These are phyloP conservation scores for Cadophora malorum DNA, from an alignment of 2,329 filamentous ascomycete genomes.

Conservation along the genomic window DNA sequence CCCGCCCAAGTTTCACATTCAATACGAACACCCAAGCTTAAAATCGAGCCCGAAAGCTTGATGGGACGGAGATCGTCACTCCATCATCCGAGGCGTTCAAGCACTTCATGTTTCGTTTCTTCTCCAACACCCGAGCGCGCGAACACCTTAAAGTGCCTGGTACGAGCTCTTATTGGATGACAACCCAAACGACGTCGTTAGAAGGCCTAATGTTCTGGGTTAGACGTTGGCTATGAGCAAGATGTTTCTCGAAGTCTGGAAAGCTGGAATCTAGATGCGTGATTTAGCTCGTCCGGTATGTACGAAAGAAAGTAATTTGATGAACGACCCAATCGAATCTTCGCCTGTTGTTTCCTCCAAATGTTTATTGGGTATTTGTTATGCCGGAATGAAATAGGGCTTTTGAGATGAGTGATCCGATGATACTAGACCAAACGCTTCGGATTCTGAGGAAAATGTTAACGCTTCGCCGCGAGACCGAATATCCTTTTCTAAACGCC, in stretches of 20 bases:
- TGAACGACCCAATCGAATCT: slow-evolving; percentile 2
- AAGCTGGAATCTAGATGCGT: neutral
- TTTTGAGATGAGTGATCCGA: neutral
- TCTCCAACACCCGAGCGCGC: neutral
- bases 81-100: neutral
- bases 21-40: neutral
- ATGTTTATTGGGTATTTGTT: neutral
- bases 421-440: neutral
- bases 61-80: neutral
- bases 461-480: neutral
- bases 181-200: neutral
- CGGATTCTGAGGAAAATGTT: neutral
- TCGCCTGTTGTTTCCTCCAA: neutral
- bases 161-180: neutral
- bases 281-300: neutral
- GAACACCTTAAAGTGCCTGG: neutral
- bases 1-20: neutral
- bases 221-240: neutral
- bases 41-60: slow-evolving; percentile 9
- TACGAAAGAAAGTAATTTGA: neutral
- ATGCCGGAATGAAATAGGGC: neutral
- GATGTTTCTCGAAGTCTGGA: neutral
- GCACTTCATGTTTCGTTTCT: slow-evolving; percentile 1
- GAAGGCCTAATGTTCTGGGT: neutral
- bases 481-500: neutral